Base-by-base conservation (phyloP, 148 eudicot species). In the Chenopodium berlandieri region DNA sequence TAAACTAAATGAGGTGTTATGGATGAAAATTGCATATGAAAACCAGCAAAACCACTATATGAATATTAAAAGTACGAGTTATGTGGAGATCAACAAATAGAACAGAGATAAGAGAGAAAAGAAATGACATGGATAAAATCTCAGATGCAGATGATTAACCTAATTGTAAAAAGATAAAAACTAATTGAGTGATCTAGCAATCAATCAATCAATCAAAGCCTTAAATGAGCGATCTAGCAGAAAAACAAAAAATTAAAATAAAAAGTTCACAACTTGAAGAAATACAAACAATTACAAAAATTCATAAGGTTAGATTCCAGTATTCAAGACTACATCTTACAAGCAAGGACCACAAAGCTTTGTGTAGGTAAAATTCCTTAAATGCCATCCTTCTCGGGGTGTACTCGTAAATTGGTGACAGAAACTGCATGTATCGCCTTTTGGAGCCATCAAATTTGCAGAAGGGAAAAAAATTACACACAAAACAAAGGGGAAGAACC, bases 271-370 rank as follows among this genome's bases (percentile, higher is more conserved):
- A 73, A 54, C 20, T 66, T 40, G 17, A 79, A 47, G 48, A 78
- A 32, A 78, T 8, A 25, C 54, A 82, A 78, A 47, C 81, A 79
- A 71, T 30, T 48, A 12, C 12, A 77, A 54, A 81, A 31, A 66
- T 25, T 44, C 27, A 66, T 47, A 66, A 65, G 16, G 13, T 50
- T 11, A 66, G 31, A 32, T 44, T 75, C n/a, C 27, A 80, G 22
- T 31, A 58, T 34, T 27, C 47, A 65, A 58, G 75, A 72, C 80
- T 30, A 62, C 19, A 83, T 79, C 85, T 83, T 83, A 83, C 85
- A 9, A 44, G 82, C 85, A 79, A 74, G 14, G 25, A 56, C 17
- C 69, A 75, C 82, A 83, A 56, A 75, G 77, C 17, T 74, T 52
- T 48, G 75, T 74, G 74, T 31, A 31, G 44, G 71, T 64, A 27